Conservation (phyloP, 148 eudicot species). For the Cornus suecica region DNA sequence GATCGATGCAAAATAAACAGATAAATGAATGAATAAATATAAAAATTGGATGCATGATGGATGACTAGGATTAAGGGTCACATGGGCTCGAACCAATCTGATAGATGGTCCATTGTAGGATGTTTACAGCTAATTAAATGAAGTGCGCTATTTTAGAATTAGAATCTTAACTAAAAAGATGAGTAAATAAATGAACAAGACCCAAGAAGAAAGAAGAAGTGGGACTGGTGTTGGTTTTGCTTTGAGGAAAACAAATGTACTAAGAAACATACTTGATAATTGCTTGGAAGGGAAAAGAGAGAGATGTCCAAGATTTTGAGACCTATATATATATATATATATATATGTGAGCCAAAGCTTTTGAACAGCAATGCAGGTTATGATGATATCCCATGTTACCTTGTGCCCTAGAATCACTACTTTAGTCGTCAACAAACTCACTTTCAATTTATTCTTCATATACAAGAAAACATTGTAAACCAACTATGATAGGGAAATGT, state of each 20-base stretch:
- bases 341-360: background rate
- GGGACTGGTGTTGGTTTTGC: background rate
- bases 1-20: too few relatives aligned
- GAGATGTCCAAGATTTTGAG: too few relatives aligned
- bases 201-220: background rate
- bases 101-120: background rate
- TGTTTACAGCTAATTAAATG: background rate
- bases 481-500: too few relatives aligned
- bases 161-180: background rate
- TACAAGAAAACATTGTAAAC: too few relatives aligned
- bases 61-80: background rate
- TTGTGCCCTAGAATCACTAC: background rate
- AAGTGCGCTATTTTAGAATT: background rate
- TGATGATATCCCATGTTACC: constrained; percentile 1
- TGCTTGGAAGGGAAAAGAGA: background rate
- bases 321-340: background rate
- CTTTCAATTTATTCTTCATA: background rate
- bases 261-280: background rate
- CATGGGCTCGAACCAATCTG: background rate
- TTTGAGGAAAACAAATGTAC: background rate
- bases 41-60: too few relatives aligned
- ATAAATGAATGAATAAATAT: too few relatives aligned
- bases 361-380: background rate
- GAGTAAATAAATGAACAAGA: too few relatives aligned
- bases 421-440: background rate